phyloP scores from a whole-genome alignment of 2,329 filamentous ascomycete genomes.

The Apiospora malaysiana region DNA sequence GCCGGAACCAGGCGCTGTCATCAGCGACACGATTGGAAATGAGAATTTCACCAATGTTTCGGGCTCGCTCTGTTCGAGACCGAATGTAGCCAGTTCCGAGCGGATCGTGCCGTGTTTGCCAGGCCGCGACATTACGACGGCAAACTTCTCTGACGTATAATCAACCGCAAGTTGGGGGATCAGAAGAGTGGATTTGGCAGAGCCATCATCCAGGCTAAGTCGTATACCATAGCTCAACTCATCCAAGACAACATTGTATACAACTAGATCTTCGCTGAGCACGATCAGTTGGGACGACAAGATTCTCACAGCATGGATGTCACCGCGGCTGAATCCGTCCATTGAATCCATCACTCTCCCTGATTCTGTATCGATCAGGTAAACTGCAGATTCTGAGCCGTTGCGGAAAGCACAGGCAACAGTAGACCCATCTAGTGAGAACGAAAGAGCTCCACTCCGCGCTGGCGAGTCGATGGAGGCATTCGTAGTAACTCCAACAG shows the following conservation, averaged over 20 bases:
- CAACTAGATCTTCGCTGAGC: conserved; percentile 73
- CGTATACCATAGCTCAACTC: conserved; percentile 71
- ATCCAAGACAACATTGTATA: conserved; percentile 86
- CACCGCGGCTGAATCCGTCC: conserved; percentile 69
- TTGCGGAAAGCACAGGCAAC: conserved; percentile 71
- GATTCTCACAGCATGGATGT: conserved; percentile 72
- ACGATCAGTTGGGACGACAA: conserved; percentile 77
- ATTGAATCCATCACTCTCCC: conserved; percentile 72
- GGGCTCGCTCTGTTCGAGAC: conserved; percentile 62
- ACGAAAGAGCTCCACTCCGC: conserved; percentile 71
- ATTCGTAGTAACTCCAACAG: conserved; percentile 42
- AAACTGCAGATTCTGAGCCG: conserved; percentile 65
- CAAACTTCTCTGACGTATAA: conserved; percentile 66
- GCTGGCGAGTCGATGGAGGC: conserved; percentile 37
- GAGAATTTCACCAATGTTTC: conserved; percentile 63
- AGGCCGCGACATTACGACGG: conserved; percentile 56
- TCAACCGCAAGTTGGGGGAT: conserved; percentile 77
- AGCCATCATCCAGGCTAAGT: conserved; percentile 50
- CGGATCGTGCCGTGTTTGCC: conserved; percentile 41
- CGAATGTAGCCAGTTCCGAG: conserved; percentile 71
- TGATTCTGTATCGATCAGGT: conserved; percentile 76
- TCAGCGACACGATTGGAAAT: conserved; percentile 68
- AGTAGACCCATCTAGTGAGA: conserved; percentile 84
- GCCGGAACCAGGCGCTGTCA: conserved; percentile 66
- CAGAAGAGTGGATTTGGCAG: conserved; percentile 43